Evolutionary conservation across 768 basidiomycete genomes (phyloP), one percentile per base, ranked within the genome.

Genomic region (Trametes sanguinea): DNA sequence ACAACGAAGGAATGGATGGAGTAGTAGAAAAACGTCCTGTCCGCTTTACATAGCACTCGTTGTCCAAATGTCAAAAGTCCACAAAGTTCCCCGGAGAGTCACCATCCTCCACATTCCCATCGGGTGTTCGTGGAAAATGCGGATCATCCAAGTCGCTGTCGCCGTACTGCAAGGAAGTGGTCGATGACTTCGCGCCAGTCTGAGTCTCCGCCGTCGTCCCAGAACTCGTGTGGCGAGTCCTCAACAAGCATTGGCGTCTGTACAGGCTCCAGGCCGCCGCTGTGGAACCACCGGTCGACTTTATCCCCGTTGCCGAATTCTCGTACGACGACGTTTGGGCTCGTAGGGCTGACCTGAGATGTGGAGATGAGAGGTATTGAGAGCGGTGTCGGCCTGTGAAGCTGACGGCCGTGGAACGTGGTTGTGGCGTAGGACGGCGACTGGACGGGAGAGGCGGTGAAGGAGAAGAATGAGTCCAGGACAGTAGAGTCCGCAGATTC

Each of bases 361-460:
- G 48, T 52, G 22, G 51, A 55, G 40, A 53, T 47, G 30, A 48
- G 43, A 5, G 57, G 62, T 11, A 57, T 45, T 0, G 57, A 42
- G 4, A 63, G 57, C 7, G 62, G 62, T 1, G 62, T 48, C 5
- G 62, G 62, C 2, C 57, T 57, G 10, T 61, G 43, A 29, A 17
- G 29, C 13, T 50, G 60, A 22, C 47, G 50, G 17, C 50, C 37
- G 30, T 51, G 46, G 61, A 62, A 63, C 7, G 65, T 37, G 32
- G 67, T 54, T 1, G 54, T 16, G 22, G 65, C 17, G 62, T 61
- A 61, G 27, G 66, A 57, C 43, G 68, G 68, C 48, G 65, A 67
- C 40, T 69, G 65, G n/a, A 67, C 62, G 27, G 65, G 68, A 13
- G 65, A 60, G 6, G 67, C 65, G 13, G 63, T 67, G 61, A 69